Evolutionary conservation across 371 early-diverging fungal species (phyloP).

Genomic region (Dinochytrium kinnereticum): DNA sequence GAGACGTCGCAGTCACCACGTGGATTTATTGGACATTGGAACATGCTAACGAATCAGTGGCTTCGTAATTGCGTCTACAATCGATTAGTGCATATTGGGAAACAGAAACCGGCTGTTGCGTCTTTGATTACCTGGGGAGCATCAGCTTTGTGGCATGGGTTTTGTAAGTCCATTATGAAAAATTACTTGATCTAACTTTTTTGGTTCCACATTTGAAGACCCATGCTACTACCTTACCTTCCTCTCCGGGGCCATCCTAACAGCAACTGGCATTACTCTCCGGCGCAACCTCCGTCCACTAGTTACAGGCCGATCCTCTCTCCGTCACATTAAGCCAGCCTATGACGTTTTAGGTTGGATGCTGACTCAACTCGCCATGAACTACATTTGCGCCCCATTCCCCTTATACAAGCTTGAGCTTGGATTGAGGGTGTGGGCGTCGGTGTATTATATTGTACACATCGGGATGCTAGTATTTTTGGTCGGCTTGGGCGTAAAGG

Average conservation of each 20-base stretch:
- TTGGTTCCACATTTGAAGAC: conserved; percentile 10
- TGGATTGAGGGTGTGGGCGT: conserved; percentile 27
- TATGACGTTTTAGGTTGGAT: conserved; percentile 74
- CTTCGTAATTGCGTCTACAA: conserved; percentile 74
- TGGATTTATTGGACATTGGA: conserved; percentile 77
- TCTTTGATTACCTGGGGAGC: conserved; percentile 66
- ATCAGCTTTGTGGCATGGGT: conserved; percentile 93
- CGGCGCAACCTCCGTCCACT: conserved; percentile 73
- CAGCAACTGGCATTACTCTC: conserved; percentile 52
- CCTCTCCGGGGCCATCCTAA: conserved; percentile 58
- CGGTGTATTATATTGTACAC: conserved; percentile 29
- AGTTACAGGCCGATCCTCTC: conserved; percentile 30
- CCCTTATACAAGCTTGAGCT: conserved; percentile 23
- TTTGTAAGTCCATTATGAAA: conserved; percentile 54
- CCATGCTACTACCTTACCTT: conserved; percentile 60
- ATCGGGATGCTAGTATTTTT: conserved; percentile 23
- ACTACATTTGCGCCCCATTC: conserved; percentile 50
- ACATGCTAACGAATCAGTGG: conserved; percentile 85
- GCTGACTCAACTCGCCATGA: conserved; percentile 65
- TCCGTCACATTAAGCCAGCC: conserved; percentile 44
- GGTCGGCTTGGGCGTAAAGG: conserved; percentile 18
- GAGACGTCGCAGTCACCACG: conserved; percentile 74
- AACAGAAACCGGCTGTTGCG: conserved; percentile 11
- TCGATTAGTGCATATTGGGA: conserved; percentile 10
- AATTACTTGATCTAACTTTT: not conserved